phyloP scores from a whole-genome alignment of 2,329 filamentous ascomycete species.

The Penicillium palitans region DNA sequence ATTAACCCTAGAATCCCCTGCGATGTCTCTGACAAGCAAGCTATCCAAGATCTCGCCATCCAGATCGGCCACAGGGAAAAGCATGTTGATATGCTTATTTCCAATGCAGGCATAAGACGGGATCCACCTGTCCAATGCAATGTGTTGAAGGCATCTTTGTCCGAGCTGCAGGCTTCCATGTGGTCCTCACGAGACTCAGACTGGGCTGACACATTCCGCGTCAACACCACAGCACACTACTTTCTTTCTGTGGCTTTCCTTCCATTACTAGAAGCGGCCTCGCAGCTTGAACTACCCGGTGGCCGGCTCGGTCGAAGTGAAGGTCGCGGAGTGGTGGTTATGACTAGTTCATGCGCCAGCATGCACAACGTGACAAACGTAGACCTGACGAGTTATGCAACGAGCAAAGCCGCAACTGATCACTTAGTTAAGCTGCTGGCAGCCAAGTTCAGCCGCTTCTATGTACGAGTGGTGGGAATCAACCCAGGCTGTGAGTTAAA shows the following conservation, averaged over 20 bases:
- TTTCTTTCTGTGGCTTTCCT: constrained; percentile 51
- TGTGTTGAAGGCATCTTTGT: constrained; percentile 45
- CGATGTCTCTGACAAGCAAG: constrained; percentile 46
- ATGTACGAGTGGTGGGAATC: constrained; percentile 47
- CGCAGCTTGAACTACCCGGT: constrained; percentile 28
- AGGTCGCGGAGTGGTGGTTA: constrained; percentile 50
- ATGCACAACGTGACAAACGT: constrained; percentile 56
- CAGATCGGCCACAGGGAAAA: constrained; percentile 38
- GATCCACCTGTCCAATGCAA: constrained; percentile 49
- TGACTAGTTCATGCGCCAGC: constrained; percentile 55
- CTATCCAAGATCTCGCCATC: constrained; percentile 38
- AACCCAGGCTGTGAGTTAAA: constrained; percentile 47
- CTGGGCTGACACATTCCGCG: constrained; percentile 50
- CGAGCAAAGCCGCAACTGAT: constrained; percentile 55
- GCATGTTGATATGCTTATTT: constrained; percentile 52
- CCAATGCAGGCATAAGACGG: constrained; percentile 52
- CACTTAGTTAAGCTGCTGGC: constrained; percentile 53
- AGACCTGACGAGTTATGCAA: constrained; percentile 54
- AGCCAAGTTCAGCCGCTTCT: constrained; percentile 49
- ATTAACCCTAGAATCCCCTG: constrained; percentile 18
- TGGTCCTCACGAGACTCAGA: constrained; percentile 48
- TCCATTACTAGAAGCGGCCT: constrained; percentile 46
- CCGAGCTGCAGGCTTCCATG: constrained; percentile 49
- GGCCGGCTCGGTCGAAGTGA: constrained; percentile 36
- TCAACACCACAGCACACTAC: constrained; percentile 54